Base-by-base conservation (phyloP, 192 early-diverging fungal species). In the Entomortierella chlamydospora region DNA sequence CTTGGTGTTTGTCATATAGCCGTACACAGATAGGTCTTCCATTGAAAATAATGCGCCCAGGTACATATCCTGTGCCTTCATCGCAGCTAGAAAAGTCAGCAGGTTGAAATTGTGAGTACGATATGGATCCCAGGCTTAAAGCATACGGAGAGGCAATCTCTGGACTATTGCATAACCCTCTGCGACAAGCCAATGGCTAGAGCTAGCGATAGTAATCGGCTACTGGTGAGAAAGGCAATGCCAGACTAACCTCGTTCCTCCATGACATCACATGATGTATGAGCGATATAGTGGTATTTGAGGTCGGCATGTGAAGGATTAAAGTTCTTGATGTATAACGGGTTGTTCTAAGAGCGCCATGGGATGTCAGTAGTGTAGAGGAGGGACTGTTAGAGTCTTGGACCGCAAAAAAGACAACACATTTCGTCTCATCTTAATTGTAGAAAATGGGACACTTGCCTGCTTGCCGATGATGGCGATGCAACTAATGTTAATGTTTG, bases 271-370 rank as follows among this genome's bases (percentile, higher is more conserved):
- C 90, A 90, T 0, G 95, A 92, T 2, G 95, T 96, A 67, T 96
- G 94, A n/a, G 92, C 93, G 74, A 96, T 79, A 70, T 95, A 96
- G 84, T 96, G 93, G 81, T 92, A 96, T 70, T 95, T 94, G 25
- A 96, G 87, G 70, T 95, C 91, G 8, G 90, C 88, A 62, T 94
- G 90, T 52, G 86, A 73, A 20, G 82, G 76, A 72, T 89, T 92
- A 81, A 93, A 94, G 70, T 88, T 94, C 64, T 90, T 90, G 70
- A 97, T 88, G 71, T 90, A 95, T 26, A 98, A 72, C 5, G 96
- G 96, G 81, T 94, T 95, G 82, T 95, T 96, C 89, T 94, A 64
- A 26, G 29, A 22, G 25, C 13, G 9, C 8, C 4, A 54, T 54
- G 2, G 23, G 10, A 54, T 25, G 28, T 29, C 23, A 54, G 52